Percentiles rank a stretch among this genome's conserved stretches.
phyloP scores from a whole-genome alignment of 139 green algal species.

The Chlamydomonas incerta region DNA sequence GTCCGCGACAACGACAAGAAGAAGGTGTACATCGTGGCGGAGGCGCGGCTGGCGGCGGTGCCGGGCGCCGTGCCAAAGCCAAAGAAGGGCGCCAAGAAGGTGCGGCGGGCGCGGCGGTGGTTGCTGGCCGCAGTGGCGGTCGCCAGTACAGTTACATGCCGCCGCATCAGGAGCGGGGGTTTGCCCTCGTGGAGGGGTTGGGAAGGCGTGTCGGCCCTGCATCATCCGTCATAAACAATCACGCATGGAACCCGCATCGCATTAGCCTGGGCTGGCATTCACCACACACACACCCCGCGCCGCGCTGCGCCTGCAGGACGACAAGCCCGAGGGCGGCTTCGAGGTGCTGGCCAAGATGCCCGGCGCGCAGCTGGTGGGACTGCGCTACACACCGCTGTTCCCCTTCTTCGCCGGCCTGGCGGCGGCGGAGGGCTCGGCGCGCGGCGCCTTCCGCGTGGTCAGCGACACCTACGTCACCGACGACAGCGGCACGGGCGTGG shows the following conservation, averaged over 20 bases:
- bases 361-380: slow-evolving; percentile 87
- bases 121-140: too few species aligned
- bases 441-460: slow-evolving; percentile 83
- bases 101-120: too few species aligned
- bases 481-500: slow-evolving; percentile 95
- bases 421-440: not conserved
- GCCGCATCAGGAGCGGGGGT: too few species aligned
- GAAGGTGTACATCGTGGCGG: slow-evolving; percentile 91
- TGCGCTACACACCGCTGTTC: slow-evolving; percentile 95
- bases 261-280: too few species aligned
- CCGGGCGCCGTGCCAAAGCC: slow-evolving; percentile 89
- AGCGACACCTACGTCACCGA: slow-evolving; percentile 95
- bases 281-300: too few species aligned
- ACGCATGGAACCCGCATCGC: too few species aligned
- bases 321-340: slow-evolving; percentile 63
- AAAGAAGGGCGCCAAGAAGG: slow-evolving; percentile 77
- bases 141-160: too few species aligned
- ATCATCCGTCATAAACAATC: too few species aligned
- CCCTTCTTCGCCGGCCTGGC: slow-evolving; percentile 80
- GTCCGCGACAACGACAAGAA: slow-evolving; percentile 77
- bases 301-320: too few species aligned
- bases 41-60: slow-evolving; percentile 83
- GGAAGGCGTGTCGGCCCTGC: too few species aligned
- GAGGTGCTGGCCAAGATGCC: slow-evolving; percentile 80
- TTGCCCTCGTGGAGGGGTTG: too few species aligned